Percentiles rank a stretch among this genome's conserved stretches.
Evolutionary conservation across 306 rosid genomes (phyloP).

Genomic region (Ziziphus jujuba): DNA sequence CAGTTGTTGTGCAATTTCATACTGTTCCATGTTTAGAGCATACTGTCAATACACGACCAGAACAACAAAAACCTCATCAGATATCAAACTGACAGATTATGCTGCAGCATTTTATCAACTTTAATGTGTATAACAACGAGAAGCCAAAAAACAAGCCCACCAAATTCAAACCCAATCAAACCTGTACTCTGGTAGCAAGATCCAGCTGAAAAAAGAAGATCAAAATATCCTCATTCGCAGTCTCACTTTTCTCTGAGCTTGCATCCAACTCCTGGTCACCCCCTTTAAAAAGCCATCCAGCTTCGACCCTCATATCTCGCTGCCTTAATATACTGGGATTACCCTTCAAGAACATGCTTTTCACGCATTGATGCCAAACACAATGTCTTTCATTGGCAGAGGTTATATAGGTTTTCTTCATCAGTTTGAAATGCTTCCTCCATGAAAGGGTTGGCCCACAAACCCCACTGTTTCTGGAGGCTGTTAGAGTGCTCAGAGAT

Average conservation of each 20-base stretch:
- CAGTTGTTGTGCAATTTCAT: slow-evolving; percentile 83
- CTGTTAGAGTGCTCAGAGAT: slow-evolving; percentile 52
- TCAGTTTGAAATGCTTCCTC: slow-evolving; percentile 47
- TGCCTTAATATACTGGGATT: slow-evolving; percentile 39
- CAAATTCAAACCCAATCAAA: slow-evolving; percentile 17
- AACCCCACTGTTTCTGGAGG: slow-evolving; percentile 43
- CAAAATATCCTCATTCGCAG: slow-evolving; percentile 83
- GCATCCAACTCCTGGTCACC: slow-evolving; percentile 68
- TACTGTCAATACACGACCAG: slow-evolving; percentile 47
- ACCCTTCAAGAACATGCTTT: slow-evolving; percentile 35
- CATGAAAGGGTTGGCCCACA: slow-evolving; percentile 46
- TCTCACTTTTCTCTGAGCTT: slow-evolving; percentile 76
- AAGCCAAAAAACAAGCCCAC: not conserved
- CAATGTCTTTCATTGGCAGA: slow-evolving; percentile 32
- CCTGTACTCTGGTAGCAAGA: slow-evolving; percentile 95
- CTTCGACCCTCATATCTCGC: slow-evolving; percentile 47
- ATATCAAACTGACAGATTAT: slow-evolving; percentile 14
- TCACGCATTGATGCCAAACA: slow-evolving; percentile 41
- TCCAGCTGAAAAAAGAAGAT: slow-evolving; percentile 86
- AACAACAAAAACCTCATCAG: slow-evolving; percentile 20
- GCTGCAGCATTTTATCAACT: not conserved
- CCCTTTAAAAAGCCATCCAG: slow-evolving; percentile 82
- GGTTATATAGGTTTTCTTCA: slow-evolving; percentile 34
- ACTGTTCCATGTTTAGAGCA: slow-evolving; percentile 84
- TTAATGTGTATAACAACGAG: slow-evolving; percentile 2